These are phyloP conservation scores for Pichia thaimueangensis DNA, from an alignment of 805 yeast species.

Conservation along the genomic window DNA sequence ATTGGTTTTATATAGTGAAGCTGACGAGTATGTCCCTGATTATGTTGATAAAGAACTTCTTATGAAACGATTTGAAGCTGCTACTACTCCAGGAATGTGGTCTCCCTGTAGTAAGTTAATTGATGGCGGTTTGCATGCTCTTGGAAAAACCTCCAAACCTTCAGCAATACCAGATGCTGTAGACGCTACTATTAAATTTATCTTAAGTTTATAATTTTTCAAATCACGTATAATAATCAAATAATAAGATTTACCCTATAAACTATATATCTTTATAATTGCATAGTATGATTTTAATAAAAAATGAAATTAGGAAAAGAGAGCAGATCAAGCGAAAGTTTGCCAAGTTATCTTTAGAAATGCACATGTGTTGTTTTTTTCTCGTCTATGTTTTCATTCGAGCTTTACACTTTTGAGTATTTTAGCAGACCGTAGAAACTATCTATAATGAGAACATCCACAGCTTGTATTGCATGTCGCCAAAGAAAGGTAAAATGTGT, in stretches of 20 bases:
- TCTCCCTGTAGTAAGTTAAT: constrained; percentile 48
- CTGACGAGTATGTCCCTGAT: constrained; percentile 59
- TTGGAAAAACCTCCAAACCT: constrained; percentile 36
- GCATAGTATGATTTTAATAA: too few relatives aligned
- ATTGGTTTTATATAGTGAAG: constrained; percentile 50
- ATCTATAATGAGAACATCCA: neutral
- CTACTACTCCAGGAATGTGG: constrained; percentile 41
- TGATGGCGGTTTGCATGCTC: constrained; percentile 52
- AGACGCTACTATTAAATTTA: constrained; percentile 12
- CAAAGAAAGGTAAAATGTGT: constrained; percentile 1
- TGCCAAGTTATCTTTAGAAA: too few relatives aligned
- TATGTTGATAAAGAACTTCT: constrained; percentile 42
- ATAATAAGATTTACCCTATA: too few relatives aligned
- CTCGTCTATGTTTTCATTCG: too few relatives aligned
- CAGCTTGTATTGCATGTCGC: constrained; percentile 1
- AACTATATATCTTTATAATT: too few relatives aligned
- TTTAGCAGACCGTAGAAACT: too few relatives aligned
- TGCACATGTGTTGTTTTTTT: too few relatives aligned
- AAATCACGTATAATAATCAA: too few relatives aligned
- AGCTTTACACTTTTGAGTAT: too few relatives aligned
- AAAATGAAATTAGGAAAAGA: too few relatives aligned
- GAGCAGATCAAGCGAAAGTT: too few relatives aligned
- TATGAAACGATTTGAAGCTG: constrained; percentile 42
- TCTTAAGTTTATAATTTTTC: constrained; percentile 1
- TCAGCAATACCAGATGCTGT: constrained; percentile 14